Percentiles rank a stretch among this genome's conserved stretches.
Conservation (phyloP, 345 rosid species). For the Lenwebbia sp. region DNA sequence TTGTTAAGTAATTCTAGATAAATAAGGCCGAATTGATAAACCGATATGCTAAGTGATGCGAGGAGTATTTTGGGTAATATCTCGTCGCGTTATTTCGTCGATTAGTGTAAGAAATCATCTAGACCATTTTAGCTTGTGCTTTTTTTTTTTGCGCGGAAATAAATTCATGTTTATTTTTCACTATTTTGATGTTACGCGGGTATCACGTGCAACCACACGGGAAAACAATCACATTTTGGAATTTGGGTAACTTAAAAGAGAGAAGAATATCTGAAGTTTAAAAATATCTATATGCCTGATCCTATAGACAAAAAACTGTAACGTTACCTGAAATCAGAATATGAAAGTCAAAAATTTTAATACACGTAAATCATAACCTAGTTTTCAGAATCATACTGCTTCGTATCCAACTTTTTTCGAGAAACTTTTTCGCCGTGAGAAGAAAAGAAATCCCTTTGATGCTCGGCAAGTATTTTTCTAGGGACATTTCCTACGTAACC, state of each 20-base stretch:
- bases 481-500: neutral
- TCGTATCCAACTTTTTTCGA: neutral
- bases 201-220: neutral
- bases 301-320: neutral
- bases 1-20: neutral
- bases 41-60: neutral
- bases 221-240: neutral
- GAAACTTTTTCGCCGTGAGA: neutral
- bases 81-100: fast-evolving
- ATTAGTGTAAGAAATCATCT: neutral
- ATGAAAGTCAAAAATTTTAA: neutral
- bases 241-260: neutral
- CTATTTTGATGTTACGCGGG: neutral
- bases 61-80: neutral
- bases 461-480: neutral
- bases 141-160: neutral
- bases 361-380: neutral
- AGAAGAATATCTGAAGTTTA: neutral
- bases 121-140: neutral
- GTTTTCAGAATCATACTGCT: neutral
- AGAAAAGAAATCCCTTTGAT: neutral
- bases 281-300: neutral
- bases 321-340: too few species aligned
- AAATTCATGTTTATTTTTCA: neutral
- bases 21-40: neutral